Conservation (phyloP, 768 basidiomycete genomes). For the Suillus americanus region DNA sequence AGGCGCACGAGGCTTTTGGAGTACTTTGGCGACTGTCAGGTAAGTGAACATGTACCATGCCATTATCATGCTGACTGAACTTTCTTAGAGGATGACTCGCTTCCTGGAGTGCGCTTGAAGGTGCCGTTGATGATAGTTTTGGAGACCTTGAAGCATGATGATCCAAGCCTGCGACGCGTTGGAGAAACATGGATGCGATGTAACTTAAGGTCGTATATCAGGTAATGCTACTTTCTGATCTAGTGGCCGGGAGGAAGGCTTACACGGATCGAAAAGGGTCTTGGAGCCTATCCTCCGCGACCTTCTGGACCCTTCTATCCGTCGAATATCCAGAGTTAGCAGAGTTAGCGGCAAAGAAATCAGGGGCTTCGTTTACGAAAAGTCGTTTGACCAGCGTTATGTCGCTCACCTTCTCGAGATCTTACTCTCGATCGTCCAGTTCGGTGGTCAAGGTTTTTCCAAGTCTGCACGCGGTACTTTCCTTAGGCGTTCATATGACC, state of each 20-base stretch:
- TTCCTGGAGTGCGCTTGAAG: conserved; percentile 83
- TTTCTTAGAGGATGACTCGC: conserved; percentile 68
- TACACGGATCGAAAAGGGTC: conserved; percentile 48
- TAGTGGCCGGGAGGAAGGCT: not conserved
- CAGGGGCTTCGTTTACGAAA: conserved; percentile 65
- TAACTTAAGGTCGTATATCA: conserved; percentile 85
- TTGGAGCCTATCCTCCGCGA: conserved; percentile 86
- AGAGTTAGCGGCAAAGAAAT: conserved; percentile 68
- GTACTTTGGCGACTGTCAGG: conserved; percentile 90
- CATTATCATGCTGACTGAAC: conserved; percentile 8
- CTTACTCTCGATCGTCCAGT: conserved; percentile 73
- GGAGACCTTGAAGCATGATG: conserved; percentile 75
- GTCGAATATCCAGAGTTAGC: conserved; percentile 45
- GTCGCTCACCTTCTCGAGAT: conserved; percentile 74
- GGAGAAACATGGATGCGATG: conserved; percentile 99
- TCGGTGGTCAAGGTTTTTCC: conserved; percentile 87
- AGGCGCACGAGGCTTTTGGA: conserved; percentile 86
- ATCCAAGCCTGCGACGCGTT: conserved; percentile 70
- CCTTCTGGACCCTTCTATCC: conserved; percentile 69
- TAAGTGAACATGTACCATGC: conserved; percentile 28
- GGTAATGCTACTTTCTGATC: conserved; percentile 44
- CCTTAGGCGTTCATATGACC: conserved; percentile 65
- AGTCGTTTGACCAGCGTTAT: conserved; percentile 75
- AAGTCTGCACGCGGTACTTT: conserved; percentile 67
- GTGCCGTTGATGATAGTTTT: conserved; percentile 86